Evolutionary conservation across 169 alveolate species (phyloP).

Genomic region (Perkinsus olseni): DNA sequence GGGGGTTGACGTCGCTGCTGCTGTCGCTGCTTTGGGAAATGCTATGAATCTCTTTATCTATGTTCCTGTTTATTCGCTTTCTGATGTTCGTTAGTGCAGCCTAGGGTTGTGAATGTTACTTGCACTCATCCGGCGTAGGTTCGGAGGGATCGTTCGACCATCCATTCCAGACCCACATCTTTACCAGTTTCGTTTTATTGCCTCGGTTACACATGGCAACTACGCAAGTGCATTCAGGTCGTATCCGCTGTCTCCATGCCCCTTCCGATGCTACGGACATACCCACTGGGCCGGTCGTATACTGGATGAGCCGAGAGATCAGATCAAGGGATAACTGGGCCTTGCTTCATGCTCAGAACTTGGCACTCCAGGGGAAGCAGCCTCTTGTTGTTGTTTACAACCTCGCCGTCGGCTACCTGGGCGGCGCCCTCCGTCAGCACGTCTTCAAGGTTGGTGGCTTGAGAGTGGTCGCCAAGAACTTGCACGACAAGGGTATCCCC

Average conservation of each 20-base stretch:
- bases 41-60: too few relatives aligned
- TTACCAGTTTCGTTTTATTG: background rate
- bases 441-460: background rate
- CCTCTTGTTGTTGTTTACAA: background rate
- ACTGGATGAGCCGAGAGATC: slow-evolving; percentile 15
- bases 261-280: background rate
- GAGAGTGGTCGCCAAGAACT: background rate
- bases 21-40: too few relatives aligned
- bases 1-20: too few relatives aligned
- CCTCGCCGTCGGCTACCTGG: background rate
- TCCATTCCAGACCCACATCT: too few relatives aligned
- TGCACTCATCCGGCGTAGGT: too few relatives aligned
- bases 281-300: background rate
- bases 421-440: background rate
- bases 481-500: background rate
- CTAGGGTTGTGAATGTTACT: background rate
- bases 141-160: too few relatives aligned
- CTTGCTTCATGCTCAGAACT: slow-evolving; percentile 15
- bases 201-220: background rate
- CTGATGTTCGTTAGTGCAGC: background rate
- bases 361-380: background rate
- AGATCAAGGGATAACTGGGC: slow-evolving; percentile 34
- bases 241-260: background rate
- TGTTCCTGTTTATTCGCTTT: too few relatives aligned
- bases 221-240: background rate